Percentiles rank a stretch among this genome's conserved stretches.
Conservation (phyloP, 2,329 filamentous ascomycete genomes). For the Sordariomycetes sp. region DNA sequence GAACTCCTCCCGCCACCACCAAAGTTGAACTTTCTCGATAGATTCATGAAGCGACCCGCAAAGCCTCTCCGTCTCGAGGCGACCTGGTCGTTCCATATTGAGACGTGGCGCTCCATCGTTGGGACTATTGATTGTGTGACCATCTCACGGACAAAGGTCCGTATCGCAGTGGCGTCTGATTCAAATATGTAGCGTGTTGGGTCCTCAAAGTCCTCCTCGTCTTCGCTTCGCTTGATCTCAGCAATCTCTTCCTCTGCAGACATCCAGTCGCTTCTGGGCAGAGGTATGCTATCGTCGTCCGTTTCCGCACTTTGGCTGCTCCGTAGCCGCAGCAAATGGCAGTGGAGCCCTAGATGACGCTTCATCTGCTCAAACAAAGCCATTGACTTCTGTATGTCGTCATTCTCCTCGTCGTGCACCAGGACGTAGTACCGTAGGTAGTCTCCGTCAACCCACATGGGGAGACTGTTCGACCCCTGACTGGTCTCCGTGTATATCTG, state of each 20-base stretch:
- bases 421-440: constrained; percentile 94
- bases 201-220: constrained; percentile 60
- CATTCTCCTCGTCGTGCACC: constrained; percentile 90
- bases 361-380: constrained; percentile 97
- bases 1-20: constrained; percentile 56
- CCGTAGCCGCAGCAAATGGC: constrained; percentile 78
- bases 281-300: constrained; percentile 79
- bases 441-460: constrained; percentile 81
- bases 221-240: constrained; percentile 59
- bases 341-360: constrained; percentile 91
- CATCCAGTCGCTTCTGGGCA: constrained; percentile 82
- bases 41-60: constrained; percentile 85
- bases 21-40: constrained; percentile 88
- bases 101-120: constrained; percentile 87
- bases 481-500: constrained; percentile 80
- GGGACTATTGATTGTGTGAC: constrained; percentile 91
- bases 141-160: constrained; percentile 86
- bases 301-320: constrained; percentile 79
- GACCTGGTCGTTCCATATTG: constrained; percentile 95
- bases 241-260: constrained; percentile 77
- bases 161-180: constrained; percentile 81
- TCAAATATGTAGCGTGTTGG: constrained; percentile 78
- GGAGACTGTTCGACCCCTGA: constrained; percentile 62
- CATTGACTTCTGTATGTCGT: constrained; percentile 86
- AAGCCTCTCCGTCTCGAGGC: constrained; percentile 83